These are phyloP conservation scores for Sclerotinia spermophila DNA, from an alignment of 2,329 filamentous ascomycete genomes.

Conservation along the genomic window DNA sequence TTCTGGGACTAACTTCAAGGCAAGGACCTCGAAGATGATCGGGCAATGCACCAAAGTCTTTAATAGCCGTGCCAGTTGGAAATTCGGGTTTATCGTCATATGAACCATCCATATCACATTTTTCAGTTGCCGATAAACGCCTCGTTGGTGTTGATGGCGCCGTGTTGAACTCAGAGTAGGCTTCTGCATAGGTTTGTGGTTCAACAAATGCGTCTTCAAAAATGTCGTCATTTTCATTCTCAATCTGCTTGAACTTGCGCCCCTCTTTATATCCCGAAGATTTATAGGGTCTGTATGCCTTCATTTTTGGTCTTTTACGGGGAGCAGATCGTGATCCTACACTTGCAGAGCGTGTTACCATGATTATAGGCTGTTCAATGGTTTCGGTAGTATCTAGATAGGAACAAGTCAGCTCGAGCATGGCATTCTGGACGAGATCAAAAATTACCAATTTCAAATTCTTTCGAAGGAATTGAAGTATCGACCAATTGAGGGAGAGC, in stretches of 20 bases:
- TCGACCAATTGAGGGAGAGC: constrained; percentile 5
- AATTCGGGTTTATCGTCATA: constrained; percentile 10
- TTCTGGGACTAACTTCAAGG: constrained; percentile 15
- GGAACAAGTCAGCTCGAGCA: neutral
- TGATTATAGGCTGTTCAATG: neutral
- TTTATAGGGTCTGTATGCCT: neutral
- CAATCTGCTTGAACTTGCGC: neutral
- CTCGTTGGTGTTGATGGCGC: constrained; percentile 14
- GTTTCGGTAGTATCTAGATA: neutral
- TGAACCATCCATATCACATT: constrained; percentile 9
- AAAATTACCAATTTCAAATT: neutral
- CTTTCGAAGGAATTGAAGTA: neutral
- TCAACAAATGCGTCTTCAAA: neutral
- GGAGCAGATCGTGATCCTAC: neutral
- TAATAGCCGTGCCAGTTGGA: constrained; percentile 1
- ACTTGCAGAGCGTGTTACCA: neutral
- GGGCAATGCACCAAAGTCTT: constrained; percentile 10
- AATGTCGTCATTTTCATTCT: neutral
- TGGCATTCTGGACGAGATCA: neutral
- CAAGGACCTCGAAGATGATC: constrained; percentile 12
- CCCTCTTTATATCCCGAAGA: neutral
- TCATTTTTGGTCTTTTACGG: neutral
- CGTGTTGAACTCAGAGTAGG: neutral
- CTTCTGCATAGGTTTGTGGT: neutral
- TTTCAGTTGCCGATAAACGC: neutral